phyloP scores from a whole-genome alignment of 768 basidiomycete genomes.

The Tulasnella sp. region DNA sequence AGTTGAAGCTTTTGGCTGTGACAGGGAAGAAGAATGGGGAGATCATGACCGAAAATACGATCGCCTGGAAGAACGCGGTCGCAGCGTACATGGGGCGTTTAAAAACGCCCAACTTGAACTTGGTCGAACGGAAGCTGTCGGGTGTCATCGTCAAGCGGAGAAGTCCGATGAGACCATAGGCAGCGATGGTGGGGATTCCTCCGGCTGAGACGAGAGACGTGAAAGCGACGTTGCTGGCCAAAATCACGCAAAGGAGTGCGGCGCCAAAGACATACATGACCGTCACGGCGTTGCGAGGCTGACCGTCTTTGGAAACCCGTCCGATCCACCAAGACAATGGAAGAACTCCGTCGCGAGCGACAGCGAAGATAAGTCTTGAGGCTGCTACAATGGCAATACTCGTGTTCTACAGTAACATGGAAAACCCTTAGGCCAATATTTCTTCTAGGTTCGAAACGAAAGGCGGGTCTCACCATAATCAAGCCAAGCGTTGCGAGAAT shows the following conservation, averaged over 20 bases:
- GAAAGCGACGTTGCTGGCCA: conserved; percentile 90
- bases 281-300: conserved; percentile 83
- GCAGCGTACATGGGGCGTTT: conserved; percentile 69
- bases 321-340: conserved; percentile 85
- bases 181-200: conserved; percentile 82
- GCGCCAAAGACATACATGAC: conserved; percentile 84
- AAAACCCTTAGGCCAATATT: not conserved
- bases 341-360: conserved; percentile 92
- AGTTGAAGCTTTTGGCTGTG: conserved; percentile 62
- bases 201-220: conserved; percentile 88
- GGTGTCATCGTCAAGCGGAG: conserved; percentile 80
- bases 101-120: conserved; percentile 70
- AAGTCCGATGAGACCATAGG: conserved; percentile 80
- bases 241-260: conserved; percentile 76
- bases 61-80: conserved; percentile 69
- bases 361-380: conserved; percentile 86
- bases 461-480: conserved; percentile 62
- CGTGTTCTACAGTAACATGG: conserved; percentile 63
- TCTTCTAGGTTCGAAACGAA: not conserved
- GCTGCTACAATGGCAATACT: conserved; percentile 86
- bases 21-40: conserved; percentile 91
- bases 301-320: conserved; percentile 65
- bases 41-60: conserved; percentile 76
- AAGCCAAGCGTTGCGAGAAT: conserved; percentile 81
- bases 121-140: conserved; percentile 68